A percentile compares a stretch with the other conserved stretches of the same genome.
Evolutionary conservation across 331 rosid species (phyloP).

Genomic region (Malus hybrid): DNA sequence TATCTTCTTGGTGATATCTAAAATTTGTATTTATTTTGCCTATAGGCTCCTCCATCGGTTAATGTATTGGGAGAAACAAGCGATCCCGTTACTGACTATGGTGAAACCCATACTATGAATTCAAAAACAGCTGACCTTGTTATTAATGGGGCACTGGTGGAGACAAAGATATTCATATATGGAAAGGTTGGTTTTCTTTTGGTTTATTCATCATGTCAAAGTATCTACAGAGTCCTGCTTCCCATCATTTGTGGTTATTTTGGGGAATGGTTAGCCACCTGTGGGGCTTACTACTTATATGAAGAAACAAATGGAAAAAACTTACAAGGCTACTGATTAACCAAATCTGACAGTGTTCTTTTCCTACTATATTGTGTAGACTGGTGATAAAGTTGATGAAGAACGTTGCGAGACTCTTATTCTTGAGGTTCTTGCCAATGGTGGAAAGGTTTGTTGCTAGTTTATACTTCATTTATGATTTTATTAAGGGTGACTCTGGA

Average conservation of each 20-base stretch:
- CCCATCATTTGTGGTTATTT: neutral
- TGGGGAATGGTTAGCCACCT: neutral
- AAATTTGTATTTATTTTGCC: conserved; percentile 16
- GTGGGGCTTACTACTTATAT: neutral
- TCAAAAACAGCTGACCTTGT: conserved; percentile 66
- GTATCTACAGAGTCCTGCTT: neutral
- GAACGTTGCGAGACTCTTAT: conserved; percentile 59
- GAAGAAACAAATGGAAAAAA: neutral
- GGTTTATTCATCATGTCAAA: neutral
- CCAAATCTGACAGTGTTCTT: neutral
- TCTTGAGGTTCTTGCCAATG: conserved; percentile 79
- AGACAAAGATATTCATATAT: conserved; percentile 64
- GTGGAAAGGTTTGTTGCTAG: conserved; percentile 70
- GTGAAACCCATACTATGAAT: conserved; percentile 27
- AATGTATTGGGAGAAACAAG: conserved; percentile 45
- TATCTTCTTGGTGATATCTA: conserved; percentile 1
- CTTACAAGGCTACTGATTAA: neutral
- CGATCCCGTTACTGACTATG: conserved; percentile 19
- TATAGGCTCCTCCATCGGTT: conserved; percentile 64
- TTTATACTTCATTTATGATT: neutral
- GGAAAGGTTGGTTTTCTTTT: conserved; percentile 63
- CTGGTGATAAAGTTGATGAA: conserved; percentile 37
- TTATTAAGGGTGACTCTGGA: neutral
- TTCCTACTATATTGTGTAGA: conserved; percentile 36
- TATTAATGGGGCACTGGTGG: conserved; percentile 74